phyloP scores from a whole-genome alignment of 169 alveolate genomes.

The Cryptosporidium xiaoi region DNA sequence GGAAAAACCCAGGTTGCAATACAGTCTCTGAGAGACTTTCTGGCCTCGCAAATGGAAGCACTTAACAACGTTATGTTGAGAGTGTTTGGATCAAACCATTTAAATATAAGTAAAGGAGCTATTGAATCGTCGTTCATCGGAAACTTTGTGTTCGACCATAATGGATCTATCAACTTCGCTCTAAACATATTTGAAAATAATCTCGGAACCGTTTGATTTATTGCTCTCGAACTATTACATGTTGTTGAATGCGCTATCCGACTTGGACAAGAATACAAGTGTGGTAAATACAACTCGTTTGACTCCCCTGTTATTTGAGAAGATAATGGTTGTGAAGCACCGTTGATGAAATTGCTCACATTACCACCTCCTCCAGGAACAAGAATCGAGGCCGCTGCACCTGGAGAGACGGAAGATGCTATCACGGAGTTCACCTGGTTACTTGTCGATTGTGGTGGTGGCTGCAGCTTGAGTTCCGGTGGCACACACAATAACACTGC shows the following conservation, averaged over 20 bases:
- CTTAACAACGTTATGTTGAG: slow-evolving; percentile 83
- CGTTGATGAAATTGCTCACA: background rate
- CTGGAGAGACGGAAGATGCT: background rate
- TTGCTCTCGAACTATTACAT: slow-evolving; percentile 13
- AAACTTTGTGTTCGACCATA: slow-evolving; percentile 74
- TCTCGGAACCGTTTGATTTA: slow-evolving; percentile 11
- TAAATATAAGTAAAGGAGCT: slow-evolving; percentile 84
- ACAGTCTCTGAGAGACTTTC: slow-evolving; percentile 84
- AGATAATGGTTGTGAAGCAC: background rate
- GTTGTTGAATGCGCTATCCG: slow-evolving; percentile 21
- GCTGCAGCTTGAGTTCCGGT: slow-evolving; percentile 76
- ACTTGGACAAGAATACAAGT: slow-evolving; percentile 50
- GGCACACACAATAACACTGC: slow-evolving; percentile 79
- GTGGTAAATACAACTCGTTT: background rate
- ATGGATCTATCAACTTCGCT: slow-evolving; percentile 41
- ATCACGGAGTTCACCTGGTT: background rate
- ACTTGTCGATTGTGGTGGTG: background rate
- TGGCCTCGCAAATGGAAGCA: slow-evolving; percentile 85
- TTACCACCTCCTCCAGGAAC: too few relatives aligned
- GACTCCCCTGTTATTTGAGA: background rate
- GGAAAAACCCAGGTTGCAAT: slow-evolving; percentile 86
- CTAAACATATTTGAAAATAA: slow-evolving; percentile 19
- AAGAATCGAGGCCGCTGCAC: background rate
- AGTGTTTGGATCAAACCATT: slow-evolving; percentile 83
- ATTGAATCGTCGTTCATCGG: slow-evolving; percentile 83